A percentile compares a stretch with the other conserved stretches of the same genome.
Evolutionary conservation across 2,329 filamentous ascomycete genomes (phyloP).

Genomic region (Ophiocordyceps camponoti-leonardi): DNA sequence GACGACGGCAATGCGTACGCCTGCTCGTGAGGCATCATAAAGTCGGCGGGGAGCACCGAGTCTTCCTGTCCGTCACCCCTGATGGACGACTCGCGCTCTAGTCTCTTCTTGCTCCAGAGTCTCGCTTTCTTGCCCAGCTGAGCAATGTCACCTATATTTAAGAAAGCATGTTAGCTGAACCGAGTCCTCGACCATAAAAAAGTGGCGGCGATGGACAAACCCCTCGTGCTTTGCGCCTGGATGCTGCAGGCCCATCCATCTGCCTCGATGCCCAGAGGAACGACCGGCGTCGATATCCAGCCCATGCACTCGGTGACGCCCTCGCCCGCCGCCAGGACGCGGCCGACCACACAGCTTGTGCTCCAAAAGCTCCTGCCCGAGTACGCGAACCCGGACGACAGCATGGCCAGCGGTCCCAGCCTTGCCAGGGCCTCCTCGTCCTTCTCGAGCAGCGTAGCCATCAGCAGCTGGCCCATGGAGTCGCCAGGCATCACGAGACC

Average conservation of each 20-base stretch:
- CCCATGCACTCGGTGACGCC: conserved; percentile 50
- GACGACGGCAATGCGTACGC: conserved; percentile 17
- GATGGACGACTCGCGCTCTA: conserved; percentile 44
- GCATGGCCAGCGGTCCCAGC: conserved; percentile 41
- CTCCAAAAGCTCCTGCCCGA: conserved; percentile 51
- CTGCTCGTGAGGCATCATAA: conserved; percentile 42
- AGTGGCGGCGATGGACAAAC: conserved; percentile 6
- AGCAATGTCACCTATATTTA: conserved; percentile 25
- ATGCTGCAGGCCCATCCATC: conserved; percentile 41
- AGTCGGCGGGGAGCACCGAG: conserved; percentile 41
- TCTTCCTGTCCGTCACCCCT: conserved; percentile 38
- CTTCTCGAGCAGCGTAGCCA: conserved; percentile 48
- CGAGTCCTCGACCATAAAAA: not conserved
- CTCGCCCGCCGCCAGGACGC: conserved; percentile 44
- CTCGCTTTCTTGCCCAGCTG: conserved; percentile 37
- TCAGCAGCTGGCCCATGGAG: conserved; percentile 43
- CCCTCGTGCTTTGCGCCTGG: conserved; percentile 33
- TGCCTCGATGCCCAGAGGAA: conserved; percentile 26
- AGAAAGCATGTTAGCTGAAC: not conserved
- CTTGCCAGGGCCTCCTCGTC: conserved; percentile 40
- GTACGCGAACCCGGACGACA: conserved; percentile 49
- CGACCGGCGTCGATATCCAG: conserved; percentile 46
- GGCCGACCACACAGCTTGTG: conserved; percentile 45
- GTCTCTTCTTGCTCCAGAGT: conserved; percentile 40
- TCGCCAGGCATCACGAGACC: conserved; percentile 49